Evolutionary conservation across 192 early-diverging fungal species (phyloP).

Genomic region (Linderina pennispora): DNA sequence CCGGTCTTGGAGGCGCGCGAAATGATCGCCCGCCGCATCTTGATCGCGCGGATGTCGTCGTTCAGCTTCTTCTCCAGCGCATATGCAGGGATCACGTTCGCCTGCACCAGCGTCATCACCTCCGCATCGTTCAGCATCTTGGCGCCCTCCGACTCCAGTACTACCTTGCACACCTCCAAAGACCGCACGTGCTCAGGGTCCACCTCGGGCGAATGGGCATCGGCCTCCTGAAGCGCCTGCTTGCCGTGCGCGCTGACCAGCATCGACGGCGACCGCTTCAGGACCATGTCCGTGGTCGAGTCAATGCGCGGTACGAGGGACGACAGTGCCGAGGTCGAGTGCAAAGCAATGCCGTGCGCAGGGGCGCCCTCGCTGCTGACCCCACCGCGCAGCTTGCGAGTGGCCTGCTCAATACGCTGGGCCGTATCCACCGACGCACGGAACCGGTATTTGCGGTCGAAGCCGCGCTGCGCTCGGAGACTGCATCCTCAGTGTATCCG

Average conservation of each 20-base stretch:
- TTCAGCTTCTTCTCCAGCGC: constrained; percentile 81
- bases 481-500: constrained; percentile 6
- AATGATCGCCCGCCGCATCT: constrained; percentile 72
- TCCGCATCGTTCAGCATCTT: constrained; percentile 65
- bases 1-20: constrained; percentile 60
- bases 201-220: background rate
- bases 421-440: constrained; percentile 21
- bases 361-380: background rate
- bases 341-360: constrained; percentile 29
- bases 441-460: background rate
- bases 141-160: constrained; percentile 30
- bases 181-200: constrained; percentile 13
- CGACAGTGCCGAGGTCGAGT: constrained; percentile 37
- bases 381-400: constrained; percentile 11
- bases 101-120: constrained; percentile 60
- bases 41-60: constrained; percentile 78
- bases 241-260: constrained; percentile 6
- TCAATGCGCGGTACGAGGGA: constrained; percentile 31
- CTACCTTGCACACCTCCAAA: constrained; percentile 35
- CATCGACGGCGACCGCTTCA: constrained; percentile 33
- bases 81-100: constrained; percentile 71
- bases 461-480: constrained; percentile 1
- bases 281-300: constrained; percentile 35
- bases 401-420: constrained; percentile 14
- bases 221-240: constrained; percentile 6